phyloP scores from a whole-genome alignment of 2,329 filamentous ascomycete species.

The Colletotrichum sansevieriae region DNA sequence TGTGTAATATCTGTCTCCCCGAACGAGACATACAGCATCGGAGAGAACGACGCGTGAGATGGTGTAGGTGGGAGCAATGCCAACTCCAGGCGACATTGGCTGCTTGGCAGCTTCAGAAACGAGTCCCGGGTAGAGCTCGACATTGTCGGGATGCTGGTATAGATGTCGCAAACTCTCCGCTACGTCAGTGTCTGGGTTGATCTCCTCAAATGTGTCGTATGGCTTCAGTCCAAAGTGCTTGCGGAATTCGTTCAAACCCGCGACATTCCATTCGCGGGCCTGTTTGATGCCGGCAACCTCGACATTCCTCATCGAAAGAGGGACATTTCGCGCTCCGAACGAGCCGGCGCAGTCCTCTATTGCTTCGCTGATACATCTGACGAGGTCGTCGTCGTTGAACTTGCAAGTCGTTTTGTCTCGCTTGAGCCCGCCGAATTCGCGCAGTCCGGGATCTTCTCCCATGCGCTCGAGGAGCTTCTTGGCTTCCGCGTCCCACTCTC shows the following conservation, averaged over 20 bases:
- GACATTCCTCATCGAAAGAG: slow-evolving; percentile 78
- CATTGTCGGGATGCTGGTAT: slow-evolving; percentile 83
- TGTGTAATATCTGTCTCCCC: slow-evolving; percentile 84
- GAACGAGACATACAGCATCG: slow-evolving; percentile 82
- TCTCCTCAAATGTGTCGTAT: slow-evolving; percentile 84
- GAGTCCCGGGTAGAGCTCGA: slow-evolving; percentile 85
- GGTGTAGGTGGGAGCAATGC: slow-evolving; percentile 81
- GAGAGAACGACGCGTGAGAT: slow-evolving; percentile 82
- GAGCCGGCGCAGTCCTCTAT: slow-evolving; percentile 83
- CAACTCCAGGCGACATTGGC: slow-evolving; percentile 80
- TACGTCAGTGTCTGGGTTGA: slow-evolving; percentile 82
- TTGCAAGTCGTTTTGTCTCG: slow-evolving; percentile 75
- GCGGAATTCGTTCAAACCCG: slow-evolving; percentile 86
- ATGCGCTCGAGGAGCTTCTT: slow-evolving; percentile 66
- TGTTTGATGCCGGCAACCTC: slow-evolving; percentile 87
- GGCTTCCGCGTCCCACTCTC: neutral
- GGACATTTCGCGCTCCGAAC: slow-evolving; percentile 81
- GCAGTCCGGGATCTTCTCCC: slow-evolving; percentile 75
- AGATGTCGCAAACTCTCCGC: slow-evolving; percentile 74
- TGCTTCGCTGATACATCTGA: slow-evolving; percentile 74
- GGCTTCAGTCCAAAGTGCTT: slow-evolving; percentile 83
- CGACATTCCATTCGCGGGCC: slow-evolving; percentile 81
- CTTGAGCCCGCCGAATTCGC: slow-evolving; percentile 75
- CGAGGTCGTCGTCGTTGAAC: slow-evolving; percentile 83
- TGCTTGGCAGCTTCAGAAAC: slow-evolving; percentile 82